Evolutionary conservation across 495 filamentous ascomycete species (phyloP).

Genomic region (Penicillium subrubescens): DNA sequence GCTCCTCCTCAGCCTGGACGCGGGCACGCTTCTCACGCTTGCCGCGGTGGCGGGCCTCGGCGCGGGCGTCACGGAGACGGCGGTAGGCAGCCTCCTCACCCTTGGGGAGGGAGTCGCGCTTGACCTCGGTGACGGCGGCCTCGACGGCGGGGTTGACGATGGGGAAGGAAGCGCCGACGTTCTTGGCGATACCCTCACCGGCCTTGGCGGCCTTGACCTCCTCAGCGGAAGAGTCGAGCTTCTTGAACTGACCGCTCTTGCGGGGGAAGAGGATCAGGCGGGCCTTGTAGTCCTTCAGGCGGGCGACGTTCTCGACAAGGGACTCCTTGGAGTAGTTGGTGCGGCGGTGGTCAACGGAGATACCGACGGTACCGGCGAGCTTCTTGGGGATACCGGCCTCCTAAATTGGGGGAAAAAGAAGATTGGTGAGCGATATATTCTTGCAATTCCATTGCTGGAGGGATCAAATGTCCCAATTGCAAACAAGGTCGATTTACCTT

Average conservation of each 20-base stretch:
- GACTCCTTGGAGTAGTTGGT: constrained; percentile 94
- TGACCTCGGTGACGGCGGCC: constrained; percentile 72
- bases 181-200: constrained; percentile 54
- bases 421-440: constrained; percentile 16
- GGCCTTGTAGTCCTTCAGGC: constrained; percentile 92
- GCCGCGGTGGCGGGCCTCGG: constrained; percentile 78
- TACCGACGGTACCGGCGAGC: constrained; percentile 92
- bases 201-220: constrained; percentile 76
- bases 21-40: constrained; percentile 89
- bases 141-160: constrained; percentile 65
- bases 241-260: constrained; percentile 89
- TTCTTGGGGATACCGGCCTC: constrained; percentile 95
- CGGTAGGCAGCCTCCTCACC: constrained; percentile 81
- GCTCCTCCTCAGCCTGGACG: constrained; percentile 89
- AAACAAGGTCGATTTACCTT: constrained; percentile 66
- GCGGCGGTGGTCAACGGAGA: constrained; percentile 94
- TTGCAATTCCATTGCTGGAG: background rate
- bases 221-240: constrained; percentile 82
- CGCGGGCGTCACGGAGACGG: constrained; percentile 81
- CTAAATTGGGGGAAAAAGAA: constrained; percentile 45
- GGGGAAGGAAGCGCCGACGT: constrained; percentile 62
- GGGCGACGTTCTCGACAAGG: constrained; percentile 89
- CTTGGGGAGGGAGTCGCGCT: constrained; percentile 76
- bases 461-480: background rate
- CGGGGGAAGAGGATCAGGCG: constrained; percentile 97